phyloP scores from a whole-genome alignment of 2,329 filamentous ascomycete genomes.

The Metarhizium album region DNA sequence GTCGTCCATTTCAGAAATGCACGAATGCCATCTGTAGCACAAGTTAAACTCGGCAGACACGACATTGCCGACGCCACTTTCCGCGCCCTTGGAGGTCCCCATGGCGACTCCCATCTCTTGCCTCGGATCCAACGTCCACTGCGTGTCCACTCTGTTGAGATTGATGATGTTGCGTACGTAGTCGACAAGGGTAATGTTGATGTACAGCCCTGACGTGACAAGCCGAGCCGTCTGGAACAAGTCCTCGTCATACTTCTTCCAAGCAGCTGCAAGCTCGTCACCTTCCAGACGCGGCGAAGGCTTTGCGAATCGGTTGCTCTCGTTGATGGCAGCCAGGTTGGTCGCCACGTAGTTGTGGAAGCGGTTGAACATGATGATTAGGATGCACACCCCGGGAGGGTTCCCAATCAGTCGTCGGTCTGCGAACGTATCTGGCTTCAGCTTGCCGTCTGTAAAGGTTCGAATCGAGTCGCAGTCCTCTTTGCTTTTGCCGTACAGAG shows the following conservation, averaged over 20 bases:
- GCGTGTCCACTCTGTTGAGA: conserved; percentile 46
- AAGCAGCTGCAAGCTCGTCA: conserved; percentile 39
- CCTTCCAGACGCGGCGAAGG: conserved; percentile 40
- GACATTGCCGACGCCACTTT: conserved; percentile 67
- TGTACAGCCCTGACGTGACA: conserved; percentile 65
- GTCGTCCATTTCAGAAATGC: conserved; percentile 61
- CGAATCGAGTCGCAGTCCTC: conserved; percentile 55
- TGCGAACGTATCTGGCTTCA: conserved; percentile 64
- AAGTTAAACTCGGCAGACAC: conserved; percentile 86
- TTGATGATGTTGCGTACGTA: conserved; percentile 73
- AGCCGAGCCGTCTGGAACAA: conserved; percentile 69
- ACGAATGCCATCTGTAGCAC: conserved; percentile 79
- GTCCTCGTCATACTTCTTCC: conserved; percentile 65
- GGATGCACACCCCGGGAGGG: conserved; percentile 59
- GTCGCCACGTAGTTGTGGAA: conserved; percentile 83
- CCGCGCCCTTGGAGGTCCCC: conserved; percentile 45
- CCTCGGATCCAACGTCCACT: conserved; percentile 73
- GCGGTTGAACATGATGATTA: conserved; percentile 68
- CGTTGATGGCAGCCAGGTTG: conserved; percentile 77
- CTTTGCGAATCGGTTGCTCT: conserved; percentile 64
- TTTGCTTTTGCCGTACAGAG: conserved; percentile 60
- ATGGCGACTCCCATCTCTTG: conserved; percentile 50
- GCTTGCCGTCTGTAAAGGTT: conserved; percentile 57
- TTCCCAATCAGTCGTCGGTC: conserved; percentile 60
- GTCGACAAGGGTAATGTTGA: conserved; percentile 68